Base-by-base conservation (phyloP, 306 rosid species). In the Cicer arietinum region DNA sequence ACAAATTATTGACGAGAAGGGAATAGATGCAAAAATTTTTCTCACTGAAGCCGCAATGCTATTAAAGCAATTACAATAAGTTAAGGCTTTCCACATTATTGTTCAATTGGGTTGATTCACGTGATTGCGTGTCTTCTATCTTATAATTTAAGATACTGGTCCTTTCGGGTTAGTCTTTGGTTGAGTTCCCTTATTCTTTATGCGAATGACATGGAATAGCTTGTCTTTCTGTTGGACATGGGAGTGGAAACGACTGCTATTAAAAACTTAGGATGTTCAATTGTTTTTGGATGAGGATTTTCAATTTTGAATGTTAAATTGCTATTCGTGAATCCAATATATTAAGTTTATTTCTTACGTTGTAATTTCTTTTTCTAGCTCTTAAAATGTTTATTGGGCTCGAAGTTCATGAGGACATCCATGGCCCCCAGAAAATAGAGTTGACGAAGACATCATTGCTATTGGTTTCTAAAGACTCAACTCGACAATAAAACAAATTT, bases 31-130 rank as follows among this genome's bases (percentile, higher is more conserved):
- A 30, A 69, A 69, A 45, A 22, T 54, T 56, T 63, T 60, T 73
- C 71, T 77, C 43, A 10, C 71, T 71, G 70, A 75, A 74, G 73
- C 81, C 3, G 13, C 63, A 60, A 52, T 46, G 74, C 79, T 67
- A 58, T 67, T 47, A 57, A 71, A 67, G 81, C 68, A 39, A 71
- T 81, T 69, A 79, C 75, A 85, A 85, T 87, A 87, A 85, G 80
- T 51, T 69, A 47, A 30, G 51, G 41, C 67, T 52, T 77, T 64
- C 39, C 61, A 66, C 53, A 69, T 73, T 73, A 51, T 75, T 44
- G 58, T 18, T 51, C 60, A 67, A 71, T 77, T 62, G 42, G 48
- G 51, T 77, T 71, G 67, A 75, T 57, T 57, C 64, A 60, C 63
- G 12, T 16, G 10, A 41, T 63, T 73, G 64, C 54, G 45, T 14